Conservation (phyloP, 495 filamentous ascomycete genomes). For the Massariosphaeria phaeospora region DNA sequence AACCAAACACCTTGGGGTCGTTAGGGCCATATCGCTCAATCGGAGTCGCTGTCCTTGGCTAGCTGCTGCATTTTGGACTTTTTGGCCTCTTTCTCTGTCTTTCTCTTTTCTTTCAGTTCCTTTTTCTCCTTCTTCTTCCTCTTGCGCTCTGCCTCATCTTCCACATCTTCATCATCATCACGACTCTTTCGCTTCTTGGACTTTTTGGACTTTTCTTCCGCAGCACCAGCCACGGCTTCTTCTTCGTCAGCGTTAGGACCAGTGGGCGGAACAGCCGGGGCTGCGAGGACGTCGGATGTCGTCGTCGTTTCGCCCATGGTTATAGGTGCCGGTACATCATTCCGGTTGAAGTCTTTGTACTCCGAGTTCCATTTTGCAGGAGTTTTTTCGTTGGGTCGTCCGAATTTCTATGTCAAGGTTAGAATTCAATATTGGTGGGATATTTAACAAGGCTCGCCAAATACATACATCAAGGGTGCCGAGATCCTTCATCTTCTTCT, state of each 20-base stretch:
- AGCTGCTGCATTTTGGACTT: constrained; percentile 32
- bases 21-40: constrained; percentile 12
- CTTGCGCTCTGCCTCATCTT: constrained; percentile 41
- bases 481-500: constrained; percentile 98
- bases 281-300: constrained; percentile 42
- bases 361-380: constrained; percentile 83
- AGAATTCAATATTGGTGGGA: constrained; percentile 35
- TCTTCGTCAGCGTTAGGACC: constrained; percentile 8
- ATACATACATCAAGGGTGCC: constrained; percentile 81
- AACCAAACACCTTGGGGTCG: neutral
- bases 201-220: constrained; percentile 8
- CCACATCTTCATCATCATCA: constrained; percentile 36
- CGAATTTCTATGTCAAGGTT: constrained; percentile 62
- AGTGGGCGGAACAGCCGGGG: constrained; percentile 36
- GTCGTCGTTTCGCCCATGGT: constrained; percentile 44
- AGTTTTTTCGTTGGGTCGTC: constrained; percentile 83
- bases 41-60: constrained; percentile 32
- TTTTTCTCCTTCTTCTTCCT: constrained; percentile 36
- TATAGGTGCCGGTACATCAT: constrained; percentile 22
- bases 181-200: constrained; percentile 39
- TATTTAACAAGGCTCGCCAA: constrained; percentile 13
- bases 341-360: constrained; percentile 79
- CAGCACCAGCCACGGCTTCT: constrained; percentile 7
- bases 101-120: constrained; percentile 36
- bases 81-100: constrained; percentile 33